Evolutionary conservation across 768 basidiomycete species (phyloP).

Genomic region (Calocera viscosa): DNA sequence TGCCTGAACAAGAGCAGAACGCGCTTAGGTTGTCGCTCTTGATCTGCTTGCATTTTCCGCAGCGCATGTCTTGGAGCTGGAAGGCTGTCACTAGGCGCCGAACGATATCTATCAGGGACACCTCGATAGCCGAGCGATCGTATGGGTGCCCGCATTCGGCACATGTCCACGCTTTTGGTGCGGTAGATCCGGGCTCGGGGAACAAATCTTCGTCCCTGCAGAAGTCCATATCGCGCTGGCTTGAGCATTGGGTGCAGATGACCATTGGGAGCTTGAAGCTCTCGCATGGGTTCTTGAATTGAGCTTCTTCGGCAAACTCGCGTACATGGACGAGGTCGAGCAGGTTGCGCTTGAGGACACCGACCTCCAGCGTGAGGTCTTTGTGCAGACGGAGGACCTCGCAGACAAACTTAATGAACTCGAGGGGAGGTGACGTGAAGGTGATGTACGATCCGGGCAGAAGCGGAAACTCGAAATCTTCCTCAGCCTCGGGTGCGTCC

Average conservation of each 20-base stretch:
- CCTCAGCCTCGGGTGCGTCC: slow-evolving; percentile 35
- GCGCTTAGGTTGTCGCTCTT: slow-evolving; percentile 77
- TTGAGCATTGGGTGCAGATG: slow-evolving; percentile 77
- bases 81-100: slow-evolving; percentile 57
- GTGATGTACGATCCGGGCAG: slow-evolving; percentile 78
- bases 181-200: slow-evolving; percentile 30
- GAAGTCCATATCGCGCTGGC: slow-evolving; percentile 83
- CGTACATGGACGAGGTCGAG: slow-evolving; percentile 76
- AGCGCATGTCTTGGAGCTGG: slow-evolving; percentile 81
- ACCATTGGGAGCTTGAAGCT: slow-evolving; percentile 73
- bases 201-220: slow-evolving; percentile 82
- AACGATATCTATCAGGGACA: slow-evolving; percentile 66
- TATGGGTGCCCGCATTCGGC: slow-evolving; percentile 69
- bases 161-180: slow-evolving; percentile 43
- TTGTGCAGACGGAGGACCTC: slow-evolving; percentile 67
- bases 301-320: slow-evolving; percentile 75
- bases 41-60: slow-evolving; percentile 79
- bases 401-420: slow-evolving; percentile 78
- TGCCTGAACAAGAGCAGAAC: slow-evolving; percentile 80
- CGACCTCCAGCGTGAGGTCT: slow-evolving; percentile 77
- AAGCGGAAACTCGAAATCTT: slow-evolving; percentile 65
- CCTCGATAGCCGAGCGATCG: slow-evolving; percentile 78
- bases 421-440: slow-evolving; percentile 67
- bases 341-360: slow-evolving; percentile 74
- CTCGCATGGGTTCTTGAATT: slow-evolving; percentile 86